Evolutionary conservation across 805 yeast species (phyloP), one percentile per base, ranked within the genome.

Genomic region (Candida koratica): DNA sequence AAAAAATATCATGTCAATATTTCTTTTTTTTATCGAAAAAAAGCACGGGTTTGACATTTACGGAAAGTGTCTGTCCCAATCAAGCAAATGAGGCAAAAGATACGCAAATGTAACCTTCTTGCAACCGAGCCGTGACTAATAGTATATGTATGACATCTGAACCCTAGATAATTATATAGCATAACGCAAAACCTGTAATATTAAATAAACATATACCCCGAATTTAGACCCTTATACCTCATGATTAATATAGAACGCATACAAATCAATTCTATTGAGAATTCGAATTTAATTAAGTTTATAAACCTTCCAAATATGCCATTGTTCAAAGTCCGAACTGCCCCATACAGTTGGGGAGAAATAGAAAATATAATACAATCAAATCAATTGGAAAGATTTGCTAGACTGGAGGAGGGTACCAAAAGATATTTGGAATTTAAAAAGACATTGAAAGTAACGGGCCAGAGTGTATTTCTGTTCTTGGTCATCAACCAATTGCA

Each of bases 271-370:
- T 29, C 20, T 34, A 29, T 19, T 18, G 32, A 29, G 32, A 29
- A 29, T 12, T 19, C 32, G 13, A 39, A 37, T 32, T 14, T 37
- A 30, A 40, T 45, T 7, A 45, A 44, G 28, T 40, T 55, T 28
- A 49, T 62, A 18, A 48, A 54, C 23, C 52, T 55, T 26, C 58
- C 63, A 17, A 51, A 54, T 31, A 64, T 65, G 70, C 70, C 70
- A 10, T 53, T 67, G 1, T 56, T 61, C 36, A 66, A 65, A 42
- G 45, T 58, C 8, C 38, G 43, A 36, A 37, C 32, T 46, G 51
- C 22, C 12, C 75, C 78, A 2, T 69, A 73, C 44, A 48, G 64
- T 3, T 79, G 83, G 79, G 51, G 52, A 7, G 65, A 68, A 29
- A 60, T 68, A 6, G 45, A 51, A 24, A 43, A 57, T 8, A 58